These are phyloP conservation scores for Candida sp. DNA, from an alignment of 1,139 yeast genomes.

Conservation along the genomic window DNA sequence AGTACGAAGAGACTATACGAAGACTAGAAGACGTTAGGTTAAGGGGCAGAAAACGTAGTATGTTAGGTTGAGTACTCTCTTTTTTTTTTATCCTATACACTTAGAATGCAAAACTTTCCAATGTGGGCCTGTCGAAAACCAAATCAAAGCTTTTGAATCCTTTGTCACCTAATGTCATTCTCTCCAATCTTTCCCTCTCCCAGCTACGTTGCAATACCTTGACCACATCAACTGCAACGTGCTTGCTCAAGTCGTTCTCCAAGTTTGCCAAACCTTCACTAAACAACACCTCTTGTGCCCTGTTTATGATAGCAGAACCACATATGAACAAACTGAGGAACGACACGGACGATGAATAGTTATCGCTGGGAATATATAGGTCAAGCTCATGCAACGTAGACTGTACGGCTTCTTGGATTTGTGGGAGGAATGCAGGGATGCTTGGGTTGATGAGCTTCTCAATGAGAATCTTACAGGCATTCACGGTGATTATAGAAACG, in stretches of 20 bases:
- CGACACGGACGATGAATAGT: slow-evolving; percentile 11
- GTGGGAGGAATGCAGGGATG: slow-evolving; percentile 11
- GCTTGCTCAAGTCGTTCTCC: slow-evolving; percentile 6
- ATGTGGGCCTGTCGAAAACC: slow-evolving; percentile 12
- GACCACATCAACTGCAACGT: slow-evolving; percentile 10
- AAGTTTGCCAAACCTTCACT: slow-evolving; percentile 4
- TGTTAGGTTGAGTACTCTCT: slow-evolving; percentile 15
- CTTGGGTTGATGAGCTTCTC: slow-evolving; percentile 13
- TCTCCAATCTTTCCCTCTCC: slow-evolving; percentile 10
- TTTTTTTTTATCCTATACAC: no score
- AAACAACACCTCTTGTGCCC: slow-evolving; percentile 6
- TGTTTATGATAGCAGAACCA: slow-evolving; percentile 9
- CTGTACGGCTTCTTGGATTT: slow-evolving; percentile 11
- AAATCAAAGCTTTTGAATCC: slow-evolving; percentile 13
- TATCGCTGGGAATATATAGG: slow-evolving; percentile 7
- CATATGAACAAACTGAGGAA: slow-evolving; percentile 9
- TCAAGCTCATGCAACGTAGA: slow-evolving; percentile 9
- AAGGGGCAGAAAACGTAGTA: slow-evolving; percentile 92
- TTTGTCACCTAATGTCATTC: slow-evolving; percentile 10
- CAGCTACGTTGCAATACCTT: slow-evolving; percentile 8
- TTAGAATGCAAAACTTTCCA: slow-evolving; percentile 13
- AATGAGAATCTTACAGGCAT: slow-evolving; percentile 11
- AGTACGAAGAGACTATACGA: slow-evolving; percentile 57
- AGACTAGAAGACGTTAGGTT: slow-evolving; percentile 84
- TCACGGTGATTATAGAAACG: slow-evolving; percentile 11